These are phyloP conservation scores for Aurinia saxatilis DNA, from an alignment of 345 rosid genomes.

Conservation along the genomic window DNA sequence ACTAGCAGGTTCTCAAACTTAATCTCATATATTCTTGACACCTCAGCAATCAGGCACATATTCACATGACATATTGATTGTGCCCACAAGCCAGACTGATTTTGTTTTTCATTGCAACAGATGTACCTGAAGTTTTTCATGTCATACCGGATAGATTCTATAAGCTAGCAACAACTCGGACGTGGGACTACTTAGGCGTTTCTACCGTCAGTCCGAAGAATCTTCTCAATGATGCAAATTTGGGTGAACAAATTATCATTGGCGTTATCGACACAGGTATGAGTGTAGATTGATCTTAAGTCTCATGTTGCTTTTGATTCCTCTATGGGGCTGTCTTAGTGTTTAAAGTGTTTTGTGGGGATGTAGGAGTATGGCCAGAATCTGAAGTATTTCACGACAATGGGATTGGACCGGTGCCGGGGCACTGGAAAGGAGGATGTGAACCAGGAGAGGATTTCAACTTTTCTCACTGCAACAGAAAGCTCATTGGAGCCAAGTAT, in stretches of 20 bases:
- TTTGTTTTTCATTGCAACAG: constrained; percentile 6
- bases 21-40: neutral
- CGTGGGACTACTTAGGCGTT: constrained; percentile 45
- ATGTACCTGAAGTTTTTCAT: constrained; percentile 37
- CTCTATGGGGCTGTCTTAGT: neutral
- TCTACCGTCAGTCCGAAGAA: constrained; percentile 21
- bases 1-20: constrained; percentile 23
- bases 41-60: neutral
- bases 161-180: constrained; percentile 35
- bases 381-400: neutral
- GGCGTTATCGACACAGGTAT: constrained; percentile 31
- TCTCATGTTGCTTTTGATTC: neutral
- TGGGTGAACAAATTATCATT: constrained; percentile 29
- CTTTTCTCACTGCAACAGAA: constrained; percentile 27
- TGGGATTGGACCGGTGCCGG: neutral
- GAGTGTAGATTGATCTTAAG: neutral
- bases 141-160: constrained; percentile 32
- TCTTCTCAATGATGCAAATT: constrained; percentile 16
- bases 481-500: constrained; percentile 40
- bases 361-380: neutral
- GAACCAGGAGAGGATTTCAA: neutral
- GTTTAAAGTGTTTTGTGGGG: neutral
- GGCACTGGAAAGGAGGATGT: neutral
- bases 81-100: neutral
- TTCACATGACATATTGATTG: neutral